Percentiles rank a stretch among this genome's conserved stretches.
Evolutionary conservation across 805 yeast genomes (phyloP).

Genomic region (Sugiyamaella smithiae): DNA sequence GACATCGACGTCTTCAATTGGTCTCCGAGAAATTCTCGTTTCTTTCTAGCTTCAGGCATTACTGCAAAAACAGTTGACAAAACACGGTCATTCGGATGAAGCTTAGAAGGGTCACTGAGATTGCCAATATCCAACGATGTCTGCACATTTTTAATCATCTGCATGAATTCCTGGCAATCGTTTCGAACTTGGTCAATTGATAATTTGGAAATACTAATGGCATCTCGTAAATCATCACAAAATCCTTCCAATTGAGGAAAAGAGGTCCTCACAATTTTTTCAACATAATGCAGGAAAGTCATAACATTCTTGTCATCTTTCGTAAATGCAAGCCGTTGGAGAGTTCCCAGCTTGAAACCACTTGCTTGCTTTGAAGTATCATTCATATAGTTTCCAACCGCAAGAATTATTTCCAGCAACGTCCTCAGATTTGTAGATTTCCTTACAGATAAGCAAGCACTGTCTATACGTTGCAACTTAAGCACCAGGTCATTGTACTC

Average conservation of each 20-base stretch:
- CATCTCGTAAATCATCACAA: conserved; percentile 64
- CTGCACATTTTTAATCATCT: conserved; percentile 63
- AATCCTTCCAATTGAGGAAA: conserved; percentile 78
- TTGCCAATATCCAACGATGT: conserved; percentile 78
- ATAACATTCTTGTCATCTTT: conserved; percentile 84
- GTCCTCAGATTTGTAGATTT: conserved; percentile 65
- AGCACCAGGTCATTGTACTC: conserved; percentile 71
- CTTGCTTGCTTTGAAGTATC: conserved; percentile 86
- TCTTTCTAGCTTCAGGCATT: conserved; percentile 71
- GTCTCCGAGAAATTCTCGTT: conserved; percentile 60
- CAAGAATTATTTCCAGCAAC: conserved; percentile 77
- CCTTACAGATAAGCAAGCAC: conserved; percentile 64
- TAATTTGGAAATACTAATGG: conserved; percentile 61
- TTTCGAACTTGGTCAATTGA: conserved; percentile 76
- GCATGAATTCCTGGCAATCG: conserved; percentile 66
- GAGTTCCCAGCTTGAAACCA: conserved; percentile 88
- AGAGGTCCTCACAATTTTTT: conserved; percentile 75
- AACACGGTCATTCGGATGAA: conserved; percentile 84
- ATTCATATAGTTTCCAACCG: conserved; percentile 96
- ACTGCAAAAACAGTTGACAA: conserved; percentile 59
- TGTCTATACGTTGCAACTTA: conserved; percentile 68
- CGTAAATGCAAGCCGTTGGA: conserved; percentile 84
- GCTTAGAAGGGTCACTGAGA: conserved; percentile 67
- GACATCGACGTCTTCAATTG: conserved; percentile 60
- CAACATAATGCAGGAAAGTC: conserved; percentile 91